Percentiles rank a stretch among this genome's conserved stretches.
phyloP scores from a whole-genome alignment of 1,284 basidiomycete species.

The Polyporus tsugae region DNA sequence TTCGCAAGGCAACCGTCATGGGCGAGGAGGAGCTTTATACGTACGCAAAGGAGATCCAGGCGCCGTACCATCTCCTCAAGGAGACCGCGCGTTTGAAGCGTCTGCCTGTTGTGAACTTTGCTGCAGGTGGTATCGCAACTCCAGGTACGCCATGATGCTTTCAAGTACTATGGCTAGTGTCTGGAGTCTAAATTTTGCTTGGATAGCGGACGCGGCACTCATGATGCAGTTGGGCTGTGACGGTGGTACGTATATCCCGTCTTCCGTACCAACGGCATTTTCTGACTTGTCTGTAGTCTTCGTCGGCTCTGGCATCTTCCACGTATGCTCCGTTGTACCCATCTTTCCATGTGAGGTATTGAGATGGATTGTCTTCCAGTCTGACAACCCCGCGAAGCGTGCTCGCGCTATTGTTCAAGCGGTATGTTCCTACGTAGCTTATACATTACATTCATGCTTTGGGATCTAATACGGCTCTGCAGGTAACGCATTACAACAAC shows the following conservation, averaged over 20 bases:
- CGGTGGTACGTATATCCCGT: constrained; percentile 72
- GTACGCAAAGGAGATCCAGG: constrained; percentile 93
- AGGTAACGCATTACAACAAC: constrained; percentile 97
- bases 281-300: constrained; percentile 63
- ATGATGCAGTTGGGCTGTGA: constrained; percentile 99
- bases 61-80: constrained; percentile 97
- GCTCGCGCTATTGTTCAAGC: constrained; percentile 98
- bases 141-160: constrained; percentile 65
- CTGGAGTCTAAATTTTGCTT: constrained; percentile 12
- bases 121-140: constrained; percentile 97
- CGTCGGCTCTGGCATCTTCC: constrained; percentile 95
- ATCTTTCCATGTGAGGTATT: constrained; percentile 11
- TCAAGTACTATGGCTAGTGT: constrained; percentile 10
- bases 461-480: constrained; percentile 23
- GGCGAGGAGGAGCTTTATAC: constrained; percentile 96
- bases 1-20: constrained; percentile 88
- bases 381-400: constrained; percentile 93
- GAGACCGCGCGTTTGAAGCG: constrained; percentile 95
- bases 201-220: constrained; percentile 90
- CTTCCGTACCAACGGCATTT: constrained; percentile 24
- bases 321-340: constrained; percentile 57
- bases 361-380: constrained; percentile 53
- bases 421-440: constrained; percentile 50
- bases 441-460: background rate
- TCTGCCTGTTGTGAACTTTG: constrained; percentile 94